Evolutionary conservation across 2,329 filamentous ascomycete genomes (phyloP).

Genomic region (Emmonsiellopsis sp.): DNA sequence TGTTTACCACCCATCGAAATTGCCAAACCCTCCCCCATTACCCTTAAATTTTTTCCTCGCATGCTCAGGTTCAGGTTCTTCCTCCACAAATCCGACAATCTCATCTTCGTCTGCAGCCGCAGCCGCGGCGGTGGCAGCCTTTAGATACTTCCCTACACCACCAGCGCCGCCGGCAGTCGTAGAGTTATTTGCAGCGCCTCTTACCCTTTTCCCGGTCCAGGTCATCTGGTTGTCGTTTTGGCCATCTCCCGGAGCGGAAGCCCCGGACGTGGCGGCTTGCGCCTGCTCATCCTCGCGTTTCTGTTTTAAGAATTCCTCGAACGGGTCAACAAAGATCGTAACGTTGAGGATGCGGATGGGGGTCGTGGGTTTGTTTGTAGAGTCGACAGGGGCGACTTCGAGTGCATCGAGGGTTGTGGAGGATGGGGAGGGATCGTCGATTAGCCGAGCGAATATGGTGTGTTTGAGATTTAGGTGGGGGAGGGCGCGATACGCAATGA

Average conservation of each 20-base stretch:
- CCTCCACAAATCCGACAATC: constrained; percentile 50
- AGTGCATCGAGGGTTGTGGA: constrained; percentile 53
- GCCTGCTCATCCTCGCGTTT: constrained; percentile 54
- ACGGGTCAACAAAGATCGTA: constrained; percentile 84
- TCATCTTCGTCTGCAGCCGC: constrained; percentile 41
- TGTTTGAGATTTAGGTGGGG: constrained; percentile 90
- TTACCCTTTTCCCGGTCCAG: constrained; percentile 90
- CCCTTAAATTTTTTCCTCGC: constrained; percentile 68
- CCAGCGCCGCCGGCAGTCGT: constrained; percentile 37
- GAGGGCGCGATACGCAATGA: constrained; percentile 77
- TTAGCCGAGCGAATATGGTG: constrained; percentile 86
- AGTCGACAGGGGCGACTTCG: constrained; percentile 67
- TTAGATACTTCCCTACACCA: constrained; percentile 76
- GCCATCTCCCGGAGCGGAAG: constrained; percentile 18
- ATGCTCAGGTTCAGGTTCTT: constrained; percentile 57
- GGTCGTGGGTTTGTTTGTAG: constrained; percentile 61
- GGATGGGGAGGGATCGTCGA: constrained; percentile 51
- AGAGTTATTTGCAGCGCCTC: constrained; percentile 44
- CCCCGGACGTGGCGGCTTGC: constrained; percentile 25
- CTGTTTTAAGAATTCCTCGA: constrained; percentile 81
- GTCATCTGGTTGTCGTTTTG: constrained; percentile 80
- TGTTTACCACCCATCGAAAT: constrained; percentile 78
- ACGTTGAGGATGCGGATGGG: constrained; percentile 76
- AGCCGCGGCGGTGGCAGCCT: constrained; percentile 38
- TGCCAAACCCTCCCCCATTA: constrained; percentile 64